A percentile compares a stretch with the other conserved stretches of the same genome.
These are phyloP conservation scores for Cytospora chrysosperma DNA, from an alignment of 2,329 filamentous ascomycete genomes.

Conservation along the genomic window DNA sequence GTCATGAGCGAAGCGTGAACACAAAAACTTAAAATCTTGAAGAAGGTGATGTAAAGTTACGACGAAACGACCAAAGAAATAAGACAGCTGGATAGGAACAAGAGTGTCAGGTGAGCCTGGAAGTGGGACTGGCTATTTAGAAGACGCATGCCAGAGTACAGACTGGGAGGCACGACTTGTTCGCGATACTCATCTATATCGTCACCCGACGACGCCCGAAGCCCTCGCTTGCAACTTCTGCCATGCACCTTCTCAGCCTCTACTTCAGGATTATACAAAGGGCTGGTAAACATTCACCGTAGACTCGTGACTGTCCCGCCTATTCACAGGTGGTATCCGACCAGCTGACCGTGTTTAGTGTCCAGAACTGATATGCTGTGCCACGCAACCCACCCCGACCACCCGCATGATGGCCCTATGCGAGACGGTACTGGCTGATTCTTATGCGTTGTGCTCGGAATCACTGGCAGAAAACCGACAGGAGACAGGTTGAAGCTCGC, in stretches of 20 bases:
- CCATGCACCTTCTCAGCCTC: not conserved
- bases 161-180: not conserved
- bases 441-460: not conserved
- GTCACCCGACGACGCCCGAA: not conserved
- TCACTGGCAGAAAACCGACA: not conserved
- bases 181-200: not conserved
- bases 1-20: not conserved
- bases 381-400: not conserved
- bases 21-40: not conserved
- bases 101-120: not conserved
- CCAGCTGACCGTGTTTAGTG: not conserved
- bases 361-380: not conserved
- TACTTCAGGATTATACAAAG: not conserved
- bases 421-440: not conserved
- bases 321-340: not conserved
- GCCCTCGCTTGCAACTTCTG: not conserved
- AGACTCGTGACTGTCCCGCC: no score
- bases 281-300: not conserved
- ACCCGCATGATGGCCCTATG: not conserved
- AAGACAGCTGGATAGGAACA: not conserved
- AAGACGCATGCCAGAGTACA: not conserved
- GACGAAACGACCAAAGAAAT: not conserved
- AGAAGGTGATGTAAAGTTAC: not conserved
- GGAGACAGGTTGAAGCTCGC: not conserved
- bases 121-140: not conserved